Percentiles rank a stretch among this genome's conserved stretches.
Evolutionary conservation across 148 eudicot genomes (phyloP).

Genomic region (Beta vulgaris): DNA sequence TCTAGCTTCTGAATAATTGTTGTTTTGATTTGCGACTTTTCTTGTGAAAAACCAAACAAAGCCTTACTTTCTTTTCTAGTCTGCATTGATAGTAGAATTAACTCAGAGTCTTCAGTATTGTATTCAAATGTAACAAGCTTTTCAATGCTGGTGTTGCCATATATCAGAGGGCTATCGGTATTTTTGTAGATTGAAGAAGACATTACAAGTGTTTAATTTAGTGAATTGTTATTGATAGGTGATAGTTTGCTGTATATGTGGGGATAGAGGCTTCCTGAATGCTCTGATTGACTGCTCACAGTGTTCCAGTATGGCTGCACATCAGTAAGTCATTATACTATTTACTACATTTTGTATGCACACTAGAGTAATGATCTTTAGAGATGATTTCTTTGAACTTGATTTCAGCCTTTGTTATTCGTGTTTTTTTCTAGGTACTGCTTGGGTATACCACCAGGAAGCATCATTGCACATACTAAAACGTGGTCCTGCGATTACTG

Average conservation of each 20-base stretch:
- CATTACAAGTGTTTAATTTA: too few relatives aligned
- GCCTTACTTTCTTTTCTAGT: too few relatives aligned
- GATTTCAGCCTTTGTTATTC: background rate
- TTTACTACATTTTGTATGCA: background rate
- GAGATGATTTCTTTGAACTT: too few relatives aligned
- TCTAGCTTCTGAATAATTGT: too few relatives aligned
- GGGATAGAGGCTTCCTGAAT: slow-evolving; percentile 21
- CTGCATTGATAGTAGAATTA: too few relatives aligned
- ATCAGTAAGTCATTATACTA: slow-evolving; percentile 20
- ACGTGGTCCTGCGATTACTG: slow-evolving; percentile 23
- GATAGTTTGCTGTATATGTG: slow-evolving; percentile 24
- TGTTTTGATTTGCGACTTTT: too few relatives aligned
- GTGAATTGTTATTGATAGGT: slow-evolving; percentile 5
- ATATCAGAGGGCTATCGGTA: too few relatives aligned
- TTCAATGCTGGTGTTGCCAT: too few relatives aligned
- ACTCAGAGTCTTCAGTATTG: too few relatives aligned
- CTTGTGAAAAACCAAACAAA: too few relatives aligned
- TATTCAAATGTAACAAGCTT: too few relatives aligned
- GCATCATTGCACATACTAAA: slow-evolving; percentile 1
- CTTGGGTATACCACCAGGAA: slow-evolving; percentile 24
- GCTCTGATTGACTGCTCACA: slow-evolving; percentile 20
- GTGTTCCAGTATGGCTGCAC: slow-evolving; percentile 7
- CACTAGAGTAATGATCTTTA: background rate
- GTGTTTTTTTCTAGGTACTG: slow-evolving; percentile 12
- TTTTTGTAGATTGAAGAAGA: too few relatives aligned